Conservation (phyloP, 2,329 filamentous ascomycete species). For the Talaromyces sp. region DNA sequence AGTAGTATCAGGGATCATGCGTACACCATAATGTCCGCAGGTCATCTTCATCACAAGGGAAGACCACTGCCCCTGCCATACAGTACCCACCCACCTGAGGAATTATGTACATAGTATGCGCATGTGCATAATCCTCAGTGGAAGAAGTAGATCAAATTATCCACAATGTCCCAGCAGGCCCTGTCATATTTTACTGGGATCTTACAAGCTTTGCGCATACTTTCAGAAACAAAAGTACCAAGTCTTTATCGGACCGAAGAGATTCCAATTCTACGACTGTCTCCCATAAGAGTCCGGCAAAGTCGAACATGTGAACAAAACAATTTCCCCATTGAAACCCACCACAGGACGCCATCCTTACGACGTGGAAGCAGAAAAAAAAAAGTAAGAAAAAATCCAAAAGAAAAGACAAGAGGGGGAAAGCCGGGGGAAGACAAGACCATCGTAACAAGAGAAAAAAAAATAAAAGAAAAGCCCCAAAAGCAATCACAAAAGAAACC, state of each 20-base stretch:
- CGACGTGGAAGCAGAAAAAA: slow-evolving; percentile 27
- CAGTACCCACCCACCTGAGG: no score
- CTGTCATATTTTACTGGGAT: no score
- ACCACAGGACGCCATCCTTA: slow-evolving; percentile 41
- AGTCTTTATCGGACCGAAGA: slow-evolving; percentile 1
- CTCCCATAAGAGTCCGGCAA: slow-evolving; percentile 1
- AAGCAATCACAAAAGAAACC: slow-evolving; percentile 19
- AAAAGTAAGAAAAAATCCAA: slow-evolving; percentile 21
- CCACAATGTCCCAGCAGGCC: background rate
- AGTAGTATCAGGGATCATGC: no score
- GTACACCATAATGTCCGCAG: no score
- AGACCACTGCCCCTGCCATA: no score
- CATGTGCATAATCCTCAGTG: no score
- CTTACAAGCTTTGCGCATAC: no score
- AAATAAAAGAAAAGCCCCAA: no score
- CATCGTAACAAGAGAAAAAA: slow-evolving; percentile 16
- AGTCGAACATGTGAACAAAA: slow-evolving; percentile 7
- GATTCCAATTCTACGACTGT: slow-evolving; percentile 4
- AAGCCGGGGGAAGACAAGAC: slow-evolving; percentile 1
- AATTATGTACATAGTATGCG: no score
- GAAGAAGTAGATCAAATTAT: no score
- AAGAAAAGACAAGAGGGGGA: slow-evolving; percentile 16
- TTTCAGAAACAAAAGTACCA: no score
- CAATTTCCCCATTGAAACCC: slow-evolving; percentile 37
- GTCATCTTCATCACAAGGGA: no score